These are phyloP conservation scores for Candida sp. DNA, from an alignment of 1,139 yeast genomes.

Conservation along the genomic window DNA sequence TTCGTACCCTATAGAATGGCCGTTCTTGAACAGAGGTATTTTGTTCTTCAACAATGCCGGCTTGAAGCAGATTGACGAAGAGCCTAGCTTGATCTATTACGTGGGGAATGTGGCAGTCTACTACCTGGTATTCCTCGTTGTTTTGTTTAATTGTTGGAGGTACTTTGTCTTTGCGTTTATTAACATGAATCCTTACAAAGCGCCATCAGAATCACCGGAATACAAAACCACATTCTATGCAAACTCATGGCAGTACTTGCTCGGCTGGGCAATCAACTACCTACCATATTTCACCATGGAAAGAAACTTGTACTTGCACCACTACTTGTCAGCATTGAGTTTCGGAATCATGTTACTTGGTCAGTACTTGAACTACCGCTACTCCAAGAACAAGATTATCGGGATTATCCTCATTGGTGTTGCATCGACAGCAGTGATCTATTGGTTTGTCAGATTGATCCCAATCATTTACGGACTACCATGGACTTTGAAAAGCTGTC, in stretches of 20 bases:
- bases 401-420: constrained; percentile 22
- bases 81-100: constrained; percentile 35
- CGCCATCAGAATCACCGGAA: constrained; percentile 13
- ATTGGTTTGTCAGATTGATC: constrained; percentile 21
- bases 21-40: constrained; percentile 38
- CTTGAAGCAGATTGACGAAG: constrained; percentile 21
- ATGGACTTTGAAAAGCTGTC: constrained; percentile 36
- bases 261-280: constrained; percentile 43
- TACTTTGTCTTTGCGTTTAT: constrained; percentile 23
- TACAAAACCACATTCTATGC: constrained; percentile 22
- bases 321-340: constrained; percentile 41
- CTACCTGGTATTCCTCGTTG: constrained; percentile 26
- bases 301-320: constrained; percentile 41
- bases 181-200: constrained; percentile 38
- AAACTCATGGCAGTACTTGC: constrained; percentile 26
- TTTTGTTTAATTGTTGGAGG: constrained; percentile 23
- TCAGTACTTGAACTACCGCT: constrained; percentile 36
- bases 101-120: constrained; percentile 43
- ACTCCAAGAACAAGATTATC: constrained; percentile 19
- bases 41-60: constrained; percentile 27
- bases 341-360: constrained; percentile 36
- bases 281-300: constrained; percentile 36
- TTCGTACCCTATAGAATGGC: constrained; percentile 45
- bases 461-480: constrained; percentile 40
- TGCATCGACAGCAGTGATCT: constrained; percentile 18